phyloP scores from a whole-genome alignment of 257 asterid species.

The Lycium ferocissimum region DNA sequence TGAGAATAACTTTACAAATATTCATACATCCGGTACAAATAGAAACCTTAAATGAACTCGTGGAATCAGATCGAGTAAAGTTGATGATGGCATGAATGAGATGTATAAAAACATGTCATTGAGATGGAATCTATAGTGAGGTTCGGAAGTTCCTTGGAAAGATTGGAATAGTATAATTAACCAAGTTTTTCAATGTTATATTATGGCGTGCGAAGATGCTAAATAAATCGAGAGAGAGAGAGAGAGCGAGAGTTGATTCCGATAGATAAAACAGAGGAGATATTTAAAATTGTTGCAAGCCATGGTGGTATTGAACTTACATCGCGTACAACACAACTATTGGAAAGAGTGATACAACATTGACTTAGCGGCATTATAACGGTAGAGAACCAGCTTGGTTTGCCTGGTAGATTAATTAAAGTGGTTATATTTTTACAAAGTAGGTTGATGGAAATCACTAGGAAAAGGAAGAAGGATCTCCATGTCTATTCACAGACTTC shows the following conservation, averaged over 20 bases:
- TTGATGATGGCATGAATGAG: neutral
- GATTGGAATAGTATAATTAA: neutral
- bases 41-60: neutral
- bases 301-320: neutral
- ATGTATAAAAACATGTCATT: neutral
- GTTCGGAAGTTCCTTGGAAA: neutral
- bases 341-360: conserved; percentile 7
- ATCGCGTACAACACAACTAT: neutral
- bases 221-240: neutral
- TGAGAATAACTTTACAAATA: neutral
- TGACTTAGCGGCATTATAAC: neutral
- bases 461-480: neutral
- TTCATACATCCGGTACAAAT: neutral
- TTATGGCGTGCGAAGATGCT: neutral
- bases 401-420: neutral
- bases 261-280: neutral
- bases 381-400: neutral
- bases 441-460: conserved; percentile 3
- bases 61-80: neutral
- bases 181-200: neutral
- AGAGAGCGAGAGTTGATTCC: neutral
- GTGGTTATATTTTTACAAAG: neutral
- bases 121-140: neutral
- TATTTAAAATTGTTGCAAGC: neutral
- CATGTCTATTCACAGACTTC: neutral